These are phyloP conservation scores for Epichloe baconii DNA, from an alignment of 2,329 filamentous ascomycete genomes.

Conservation along the genomic window DNA sequence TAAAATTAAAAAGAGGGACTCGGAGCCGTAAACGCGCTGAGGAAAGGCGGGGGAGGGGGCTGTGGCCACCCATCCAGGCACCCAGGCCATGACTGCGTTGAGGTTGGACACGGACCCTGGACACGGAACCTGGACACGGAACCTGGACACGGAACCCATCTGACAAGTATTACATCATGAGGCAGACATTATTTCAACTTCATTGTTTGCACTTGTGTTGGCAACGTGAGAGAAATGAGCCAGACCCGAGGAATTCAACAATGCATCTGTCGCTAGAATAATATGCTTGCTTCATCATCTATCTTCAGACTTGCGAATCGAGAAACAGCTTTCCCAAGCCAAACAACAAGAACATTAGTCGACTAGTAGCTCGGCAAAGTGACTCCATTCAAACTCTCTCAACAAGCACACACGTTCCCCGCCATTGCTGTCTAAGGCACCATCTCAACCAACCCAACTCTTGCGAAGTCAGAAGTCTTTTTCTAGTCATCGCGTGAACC, in stretches of 20 bases:
- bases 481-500: background rate
- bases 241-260: background rate
- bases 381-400: constrained; percentile 3
- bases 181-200: too few relatives aligned
- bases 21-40: too few relatives aligned
- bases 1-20: background rate
- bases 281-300: background rate
- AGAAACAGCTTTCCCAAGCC: constrained; percentile 11
- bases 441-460: background rate
- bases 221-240: background rate
- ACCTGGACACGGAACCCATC: too few relatives aligned
- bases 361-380: background rate
- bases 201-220: too few relatives aligned
- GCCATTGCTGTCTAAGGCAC: background rate
- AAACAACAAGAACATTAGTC: constrained; percentile 1
- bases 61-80: background rate
- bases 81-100: too few relatives aligned
- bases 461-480: background rate
- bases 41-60: background rate
- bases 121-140: too few relatives aligned
- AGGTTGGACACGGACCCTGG: too few relatives aligned
- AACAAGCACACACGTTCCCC: constrained; percentile 3
- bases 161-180: too few relatives aligned
- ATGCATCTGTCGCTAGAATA: background rate
- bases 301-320: background rate